Percentiles rank a stretch among this genome's conserved stretches.
Evolutionary conservation across 345 rosid species (phyloP).

Genomic region (Aquilaria yunnanensis): DNA sequence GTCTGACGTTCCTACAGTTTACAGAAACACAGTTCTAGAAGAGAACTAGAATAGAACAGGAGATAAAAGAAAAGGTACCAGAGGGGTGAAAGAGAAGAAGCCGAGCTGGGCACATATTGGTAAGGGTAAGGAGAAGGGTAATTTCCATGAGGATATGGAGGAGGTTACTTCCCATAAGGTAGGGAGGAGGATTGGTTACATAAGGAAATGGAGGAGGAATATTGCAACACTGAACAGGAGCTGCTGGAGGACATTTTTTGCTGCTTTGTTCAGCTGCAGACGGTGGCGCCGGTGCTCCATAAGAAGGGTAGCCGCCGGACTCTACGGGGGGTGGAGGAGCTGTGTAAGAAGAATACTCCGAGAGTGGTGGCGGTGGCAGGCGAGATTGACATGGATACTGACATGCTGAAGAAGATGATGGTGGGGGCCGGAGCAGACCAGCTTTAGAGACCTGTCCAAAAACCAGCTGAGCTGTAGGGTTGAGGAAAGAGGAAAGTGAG

Average conservation of each 20-base stretch:
- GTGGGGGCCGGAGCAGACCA: slow-evolving; percentile 12
- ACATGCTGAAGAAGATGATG: slow-evolving; percentile 15
- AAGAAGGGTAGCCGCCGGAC: slow-evolving; percentile 8
- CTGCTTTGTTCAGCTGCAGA: slow-evolving; percentile 12
- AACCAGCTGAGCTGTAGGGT: slow-evolving; percentile 10
- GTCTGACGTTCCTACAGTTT: too few species aligned
- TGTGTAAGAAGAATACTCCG: slow-evolving; percentile 6
- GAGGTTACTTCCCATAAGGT: slow-evolving; percentile 7
- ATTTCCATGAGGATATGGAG: slow-evolving; percentile 10
- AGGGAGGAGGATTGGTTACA: slow-evolving; percentile 9
- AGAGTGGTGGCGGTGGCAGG: slow-evolving; percentile 23
- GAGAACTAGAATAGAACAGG: slow-evolving; percentile 12
- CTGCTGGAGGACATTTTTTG: slow-evolving; percentile 16
- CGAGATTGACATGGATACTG: slow-evolving; percentile 24
- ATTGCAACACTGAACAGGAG: slow-evolving; percentile 27
- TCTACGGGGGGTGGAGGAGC: slow-evolving; percentile 11
- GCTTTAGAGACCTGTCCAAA: slow-evolving; percentile 17
- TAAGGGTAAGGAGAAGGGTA: slow-evolving; percentile 4
- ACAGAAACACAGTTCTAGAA: too few species aligned
- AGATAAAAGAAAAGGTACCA: slow-evolving; percentile 11
- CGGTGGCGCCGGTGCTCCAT: slow-evolving; percentile 21
- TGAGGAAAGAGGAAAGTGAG: slow-evolving; percentile 7
- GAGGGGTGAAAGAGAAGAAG: background rate
- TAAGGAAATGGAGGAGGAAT: slow-evolving; percentile 2
- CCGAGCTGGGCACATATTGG: too few species aligned